Percentiles rank a stretch among this genome's conserved stretches.
These are phyloP conservation scores for Abelmoschus esculentus DNA, from an alignment of 345 rosid genomes.

Conservation along the genomic window DNA sequence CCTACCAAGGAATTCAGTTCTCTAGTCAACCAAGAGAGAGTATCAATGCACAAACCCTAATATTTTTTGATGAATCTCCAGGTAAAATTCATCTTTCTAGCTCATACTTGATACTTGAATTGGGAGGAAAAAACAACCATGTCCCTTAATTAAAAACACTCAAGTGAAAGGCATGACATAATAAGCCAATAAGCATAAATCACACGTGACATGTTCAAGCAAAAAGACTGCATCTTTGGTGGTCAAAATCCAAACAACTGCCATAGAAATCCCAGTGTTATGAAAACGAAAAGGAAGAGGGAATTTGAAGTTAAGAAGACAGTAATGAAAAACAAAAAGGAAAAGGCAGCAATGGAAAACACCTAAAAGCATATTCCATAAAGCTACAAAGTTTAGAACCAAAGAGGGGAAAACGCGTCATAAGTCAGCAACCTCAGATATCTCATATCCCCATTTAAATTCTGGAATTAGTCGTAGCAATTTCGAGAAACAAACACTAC, in stretches of 20 bases:
- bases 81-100: background rate
- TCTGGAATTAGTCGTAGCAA: no score
- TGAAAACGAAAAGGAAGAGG: background rate
- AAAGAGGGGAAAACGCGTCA: no score
- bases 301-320: background rate
- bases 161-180: no score
- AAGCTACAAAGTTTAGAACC: background rate
- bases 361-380: background rate
- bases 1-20: no score
- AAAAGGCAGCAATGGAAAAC: background rate
- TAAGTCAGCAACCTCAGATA: no score
- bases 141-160: background rate
- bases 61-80: no score
- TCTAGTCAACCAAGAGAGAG: no score
- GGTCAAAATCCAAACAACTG: background rate
- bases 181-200: background rate
- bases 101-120: no score
- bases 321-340: background rate
- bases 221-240: background rate
- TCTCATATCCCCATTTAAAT: no score
- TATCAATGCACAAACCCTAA: no score
- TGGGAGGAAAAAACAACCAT: no score
- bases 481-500: background rate
- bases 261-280: background rate
- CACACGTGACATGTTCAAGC: no score